These are phyloP conservation scores for Cerioporus squamosus DNA, from an alignment of 1,284 basidiomycete species.

Conservation along the genomic window DNA sequence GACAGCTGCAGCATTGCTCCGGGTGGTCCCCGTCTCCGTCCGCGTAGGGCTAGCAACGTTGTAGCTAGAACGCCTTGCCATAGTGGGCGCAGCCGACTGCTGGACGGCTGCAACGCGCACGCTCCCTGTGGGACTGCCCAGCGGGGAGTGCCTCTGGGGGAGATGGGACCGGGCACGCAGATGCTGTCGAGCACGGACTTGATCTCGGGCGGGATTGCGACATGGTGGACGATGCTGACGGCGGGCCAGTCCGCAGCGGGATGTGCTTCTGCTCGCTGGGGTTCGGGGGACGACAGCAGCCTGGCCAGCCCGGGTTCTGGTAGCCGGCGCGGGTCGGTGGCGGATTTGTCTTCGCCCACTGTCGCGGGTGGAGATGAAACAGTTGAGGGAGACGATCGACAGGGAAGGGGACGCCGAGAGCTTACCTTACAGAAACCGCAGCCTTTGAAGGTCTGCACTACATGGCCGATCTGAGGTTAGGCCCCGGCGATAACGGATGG, in stretches of 20 bases:
- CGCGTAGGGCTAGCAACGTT: conserved; percentile 35
- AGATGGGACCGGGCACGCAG: conserved; percentile 1
- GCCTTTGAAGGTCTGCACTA: conserved; percentile 81
- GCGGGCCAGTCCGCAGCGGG: conserved; percentile 78
- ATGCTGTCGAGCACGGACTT: conserved; percentile 65
- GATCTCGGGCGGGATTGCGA: conserved; percentile 72
- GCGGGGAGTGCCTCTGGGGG: conserved; percentile 29
- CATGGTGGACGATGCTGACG: conserved; percentile 70
- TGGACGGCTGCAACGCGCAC: conserved; percentile 30
- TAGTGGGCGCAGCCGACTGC: conserved; percentile 39
- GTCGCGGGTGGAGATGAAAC: conserved; percentile 19
- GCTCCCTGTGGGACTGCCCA: conserved; percentile 35
- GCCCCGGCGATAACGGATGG: conserved; percentile 22
- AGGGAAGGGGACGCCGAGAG: conserved; percentile 17
- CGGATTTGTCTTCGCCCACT: conserved; percentile 72
- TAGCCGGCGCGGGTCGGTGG: conserved; percentile 55
- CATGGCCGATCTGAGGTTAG: conserved; percentile 25
- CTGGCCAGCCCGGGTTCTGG: conserved; percentile 80
- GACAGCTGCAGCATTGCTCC: conserved; percentile 39
- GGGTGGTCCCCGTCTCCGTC: conserved; percentile 25
- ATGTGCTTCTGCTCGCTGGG: conserved; percentile 61
- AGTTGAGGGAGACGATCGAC: conserved; percentile 34
- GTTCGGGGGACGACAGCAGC: conserved; percentile 76
- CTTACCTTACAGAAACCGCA: conserved; percentile 84
- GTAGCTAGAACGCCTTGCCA: conserved; percentile 55